Evolutionary conservation across 2,329 filamentous ascomycete genomes (phyloP), one percentile per base, ranked within the genome.

Genomic region (Exophiala spinifera): DNA sequence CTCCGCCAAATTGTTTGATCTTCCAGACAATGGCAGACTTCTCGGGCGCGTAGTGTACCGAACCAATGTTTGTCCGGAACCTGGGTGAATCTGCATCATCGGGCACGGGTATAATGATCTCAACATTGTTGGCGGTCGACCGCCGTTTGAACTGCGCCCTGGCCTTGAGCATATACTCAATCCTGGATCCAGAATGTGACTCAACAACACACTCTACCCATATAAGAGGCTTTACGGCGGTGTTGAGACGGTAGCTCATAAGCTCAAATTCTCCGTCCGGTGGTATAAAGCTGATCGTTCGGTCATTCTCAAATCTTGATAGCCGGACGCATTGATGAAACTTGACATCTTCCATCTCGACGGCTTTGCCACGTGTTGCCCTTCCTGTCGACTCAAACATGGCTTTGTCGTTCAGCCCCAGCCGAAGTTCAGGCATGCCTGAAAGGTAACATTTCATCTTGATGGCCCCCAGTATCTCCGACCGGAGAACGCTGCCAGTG

Each of bases 381-480:
- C 94, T 83, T 23, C 94, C 94, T 0, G 94, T 99, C 3, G 91
- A 95, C 76, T 99, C 94, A 68, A 99, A 99, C 94, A 99, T 99
- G 72, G 90, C 94, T 76, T 99, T 99, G 78, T 99, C 94, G 76
- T 99, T 99, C 69, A 99, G 76, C 3, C 94, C 94, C 47, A 99
- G 75, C 23, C 94, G 87, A 67, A 99, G 75, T 75, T 99, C 94
- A 10, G 94, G 94, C 94, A 99, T 99, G 55, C 94, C 94, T 44
- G 90, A 96, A 14, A 99, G 80, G 70, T 99, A 99, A 75, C 94
- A 99, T 76, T 99, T 99, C 94, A 99, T 96, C 78, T 99, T 99
- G 72, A 99, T 86, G 40, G 94, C 91, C 51, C 94, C 94, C 20
- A 99, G 79, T 65, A 99, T 99, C 76, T 99, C 94, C 6, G 91